phyloP scores from a whole-genome alignment of 2,329 filamentous ascomycete species.

The Alternaria incomplexa region DNA sequence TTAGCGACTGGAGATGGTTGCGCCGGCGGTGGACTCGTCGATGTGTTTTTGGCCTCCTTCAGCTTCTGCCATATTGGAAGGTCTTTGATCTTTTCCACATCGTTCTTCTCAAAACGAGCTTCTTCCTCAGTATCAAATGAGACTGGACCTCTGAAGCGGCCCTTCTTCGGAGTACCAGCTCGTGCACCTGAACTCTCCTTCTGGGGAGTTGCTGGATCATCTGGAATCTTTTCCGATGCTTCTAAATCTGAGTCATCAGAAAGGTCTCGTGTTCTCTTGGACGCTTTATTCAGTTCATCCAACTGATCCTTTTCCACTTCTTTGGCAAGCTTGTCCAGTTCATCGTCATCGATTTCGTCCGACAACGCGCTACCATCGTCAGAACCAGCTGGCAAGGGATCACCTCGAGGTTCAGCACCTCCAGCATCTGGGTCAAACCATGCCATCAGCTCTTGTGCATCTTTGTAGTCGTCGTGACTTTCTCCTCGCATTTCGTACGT shows the following conservation, averaged over 20 bases:
- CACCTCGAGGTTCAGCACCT: not conserved
- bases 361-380: not conserved
- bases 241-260: not conserved
- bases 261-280: not conserved
- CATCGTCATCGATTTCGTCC: not conserved
- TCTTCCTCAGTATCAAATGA: not conserved
- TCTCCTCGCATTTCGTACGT: not conserved
- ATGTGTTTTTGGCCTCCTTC: not conserved
- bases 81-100: not conserved
- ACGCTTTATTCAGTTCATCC: not conserved
- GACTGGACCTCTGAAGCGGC: not conserved
- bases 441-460: not conserved
- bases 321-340: not conserved
- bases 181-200: not conserved
- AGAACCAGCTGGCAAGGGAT: not conserved
- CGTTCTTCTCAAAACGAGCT: not conserved
- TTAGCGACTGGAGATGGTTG: not conserved
- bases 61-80: not conserved
- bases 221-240: rapidly evolving
- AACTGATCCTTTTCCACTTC: not conserved
- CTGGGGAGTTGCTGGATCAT: not conserved
- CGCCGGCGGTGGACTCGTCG: not conserved
- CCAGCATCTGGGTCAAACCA: not conserved
- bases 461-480: not conserved
- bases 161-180: not conserved